A percentile compares a stretch with the other conserved stretches of the same genome.
Evolutionary conservation across 257 asterid species (phyloP).

Genomic region (Avicennia marina): DNA sequence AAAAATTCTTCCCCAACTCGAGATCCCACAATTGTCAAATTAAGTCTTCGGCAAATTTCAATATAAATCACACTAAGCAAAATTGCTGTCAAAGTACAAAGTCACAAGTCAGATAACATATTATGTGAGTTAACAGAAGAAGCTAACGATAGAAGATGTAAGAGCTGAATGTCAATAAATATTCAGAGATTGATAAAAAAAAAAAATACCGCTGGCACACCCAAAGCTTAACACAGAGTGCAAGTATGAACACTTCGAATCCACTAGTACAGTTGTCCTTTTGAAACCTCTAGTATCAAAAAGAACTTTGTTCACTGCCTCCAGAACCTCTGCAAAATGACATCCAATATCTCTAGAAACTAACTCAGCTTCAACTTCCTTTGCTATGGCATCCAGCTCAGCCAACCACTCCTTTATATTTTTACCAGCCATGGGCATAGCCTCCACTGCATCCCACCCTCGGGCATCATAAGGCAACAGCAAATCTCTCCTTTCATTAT

Average conservation of each 20-base stretch:
- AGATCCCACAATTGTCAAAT: slow-evolving; percentile 84
- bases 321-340: slow-evolving; percentile 55
- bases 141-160: too few species aligned
- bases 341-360: slow-evolving; percentile 72
- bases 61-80: slow-evolving; percentile 86
- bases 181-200: too few species aligned
- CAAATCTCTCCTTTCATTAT: slow-evolving; percentile 35
- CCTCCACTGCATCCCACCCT: slow-evolving; percentile 41
- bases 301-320: slow-evolving; percentile 66
- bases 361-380: slow-evolving; percentile 68
- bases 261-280: slow-evolving; percentile 52
- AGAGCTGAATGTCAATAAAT: too few species aligned
- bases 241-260: slow-evolving; percentile 63
- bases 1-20: slow-evolving; percentile 97
- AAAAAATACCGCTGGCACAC: slow-evolving; percentile 56
- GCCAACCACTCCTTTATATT: slow-evolving; percentile 51
- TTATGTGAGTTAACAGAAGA: too few species aligned
- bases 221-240: slow-evolving; percentile 63
- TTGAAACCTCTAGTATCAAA: slow-evolving; percentile 56
- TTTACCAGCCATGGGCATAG: slow-evolving; percentile 60
- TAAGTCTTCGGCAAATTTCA: slow-evolving; percentile 91
- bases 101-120: slow-evolving; percentile 10
- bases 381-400: slow-evolving; percentile 60
- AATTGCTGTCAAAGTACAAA: slow-evolving; percentile 56
- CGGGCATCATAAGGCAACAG: slow-evolving; percentile 20